Percentiles rank a stretch among this genome's conserved stretches.
Evolutionary conservation across 2,329 filamentous ascomycete species (phyloP).

Genomic region (Venturia carpophila): DNA sequence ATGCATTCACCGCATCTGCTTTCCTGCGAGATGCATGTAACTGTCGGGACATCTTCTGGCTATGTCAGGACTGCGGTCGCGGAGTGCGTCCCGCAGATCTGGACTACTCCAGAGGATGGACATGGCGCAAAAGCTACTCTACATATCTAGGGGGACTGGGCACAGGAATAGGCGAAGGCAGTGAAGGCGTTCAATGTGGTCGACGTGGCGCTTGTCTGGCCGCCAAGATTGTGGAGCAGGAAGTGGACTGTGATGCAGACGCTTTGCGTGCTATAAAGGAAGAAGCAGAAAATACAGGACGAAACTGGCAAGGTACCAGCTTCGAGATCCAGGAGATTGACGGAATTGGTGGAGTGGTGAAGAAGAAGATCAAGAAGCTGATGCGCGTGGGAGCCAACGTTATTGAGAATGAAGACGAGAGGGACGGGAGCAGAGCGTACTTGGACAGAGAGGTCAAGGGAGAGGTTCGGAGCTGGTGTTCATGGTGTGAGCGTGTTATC

Average conservation of each 20-base stretch:
- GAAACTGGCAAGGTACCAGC: conserved; percentile 54
- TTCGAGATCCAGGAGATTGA: conserved; percentile 85
- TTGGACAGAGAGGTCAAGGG: conserved; percentile 64
- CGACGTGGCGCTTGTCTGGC: conserved; percentile 70
- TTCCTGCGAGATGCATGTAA: conserved; percentile 51
- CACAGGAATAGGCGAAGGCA: conserved; percentile 79
- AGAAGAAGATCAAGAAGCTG: conserved; percentile 78
- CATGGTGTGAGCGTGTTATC: conserved; percentile 78
- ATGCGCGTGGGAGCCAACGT: conserved; percentile 77
- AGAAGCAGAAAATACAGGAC: conserved; percentile 23
- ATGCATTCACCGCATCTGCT: conserved; percentile 38
- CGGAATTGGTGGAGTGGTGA: conserved; percentile 79
- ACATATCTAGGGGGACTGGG: conserved; percentile 71
- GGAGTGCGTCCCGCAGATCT: conserved; percentile 54
- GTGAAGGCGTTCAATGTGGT: conserved; percentile 81
- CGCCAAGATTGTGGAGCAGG: conserved; percentile 68
- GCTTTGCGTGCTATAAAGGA: conserved; percentile 42
- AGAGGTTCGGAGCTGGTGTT: conserved; percentile 72
- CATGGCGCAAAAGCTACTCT: conserved; percentile 79
- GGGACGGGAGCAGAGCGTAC: conserved; percentile 43
- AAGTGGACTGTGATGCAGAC: conserved; percentile 78
- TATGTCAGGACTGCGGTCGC: conserved; percentile 77
- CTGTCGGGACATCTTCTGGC: conserved; percentile 61
- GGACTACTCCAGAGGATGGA: conserved; percentile 65
- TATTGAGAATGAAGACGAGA: conserved; percentile 58